These are phyloP conservation scores for Aspergillus nanangensis DNA, from an alignment of 495 filamentous ascomycete genomes.

Conservation along the genomic window DNA sequence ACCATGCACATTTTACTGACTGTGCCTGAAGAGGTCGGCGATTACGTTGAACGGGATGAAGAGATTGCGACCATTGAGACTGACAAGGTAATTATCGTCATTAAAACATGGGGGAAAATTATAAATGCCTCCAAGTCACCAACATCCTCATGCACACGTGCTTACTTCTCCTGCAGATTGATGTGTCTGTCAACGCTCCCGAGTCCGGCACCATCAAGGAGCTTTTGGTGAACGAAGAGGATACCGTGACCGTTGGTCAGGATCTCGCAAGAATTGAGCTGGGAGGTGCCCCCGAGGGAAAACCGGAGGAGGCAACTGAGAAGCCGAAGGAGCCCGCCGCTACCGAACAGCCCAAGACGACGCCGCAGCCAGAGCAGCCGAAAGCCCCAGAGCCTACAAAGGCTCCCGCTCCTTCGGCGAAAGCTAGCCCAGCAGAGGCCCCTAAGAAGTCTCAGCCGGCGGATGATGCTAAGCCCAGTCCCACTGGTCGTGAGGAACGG, in stretches of 20 bases:
- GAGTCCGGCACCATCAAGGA: constrained; percentile 89
- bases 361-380: constrained; percentile 37
- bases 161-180: constrained; percentile 77
- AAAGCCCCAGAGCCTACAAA: constrained; percentile 29
- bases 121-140: no score
- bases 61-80: constrained; percentile 99
- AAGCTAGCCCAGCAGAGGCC: constrained; percentile 30
- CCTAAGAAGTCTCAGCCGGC: constrained; percentile 37
- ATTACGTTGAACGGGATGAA: constrained; percentile 93
- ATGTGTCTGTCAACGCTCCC: constrained; percentile 92
- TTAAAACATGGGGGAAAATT: no score
- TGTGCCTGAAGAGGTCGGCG: constrained; percentile 64
- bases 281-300: constrained; percentile 61
- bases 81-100: constrained; percentile 79
- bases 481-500: constrained; percentile 83
- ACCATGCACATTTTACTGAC: constrained; percentile 15
- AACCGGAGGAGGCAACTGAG: constrained; percentile 46
- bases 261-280: constrained; percentile 80
- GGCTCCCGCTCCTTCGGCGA: constrained; percentile 18
- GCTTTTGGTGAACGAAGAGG: constrained; percentile 88
- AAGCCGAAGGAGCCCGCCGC: constrained; percentile 30
- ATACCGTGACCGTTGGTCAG: constrained; percentile 93
- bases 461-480: constrained; percentile 27
- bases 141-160: no score
- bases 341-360: constrained; percentile 23